Evolutionary conservation across 1,284 basidiomycete genomes (phyloP).

Genomic region (Cutaneotrichosporon spelunceum): DNA sequence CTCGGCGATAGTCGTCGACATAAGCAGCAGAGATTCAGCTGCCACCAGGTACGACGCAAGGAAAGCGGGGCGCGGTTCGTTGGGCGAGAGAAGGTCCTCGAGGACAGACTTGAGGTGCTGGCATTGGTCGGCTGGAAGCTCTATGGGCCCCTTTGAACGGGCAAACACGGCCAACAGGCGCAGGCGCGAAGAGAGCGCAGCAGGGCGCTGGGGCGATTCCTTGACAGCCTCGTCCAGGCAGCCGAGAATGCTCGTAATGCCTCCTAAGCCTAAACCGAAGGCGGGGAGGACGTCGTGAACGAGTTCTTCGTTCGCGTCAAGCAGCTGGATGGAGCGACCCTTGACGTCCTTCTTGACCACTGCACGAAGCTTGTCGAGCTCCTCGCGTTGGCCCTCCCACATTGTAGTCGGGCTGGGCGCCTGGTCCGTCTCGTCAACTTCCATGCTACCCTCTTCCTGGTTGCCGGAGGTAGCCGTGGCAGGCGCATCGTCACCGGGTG

Average conservation of each 20-base stretch:
- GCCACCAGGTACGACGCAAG: conserved; percentile 71
- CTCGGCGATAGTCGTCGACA: conserved; percentile 66
- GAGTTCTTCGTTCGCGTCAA: conserved; percentile 80
- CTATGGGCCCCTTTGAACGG: conserved; percentile 12
- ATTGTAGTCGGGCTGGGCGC: conserved; percentile 16
- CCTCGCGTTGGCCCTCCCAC: conserved; percentile 34
- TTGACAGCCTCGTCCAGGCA: conserved; percentile 23
- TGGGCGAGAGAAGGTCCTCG: conserved; percentile 59
- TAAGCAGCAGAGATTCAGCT: conserved; percentile 72
- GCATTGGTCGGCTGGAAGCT: conserved; percentile 39
- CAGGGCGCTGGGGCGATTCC: conserved; percentile 56
- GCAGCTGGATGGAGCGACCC: conserved; percentile 67
- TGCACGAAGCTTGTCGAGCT: conserved; percentile 66
- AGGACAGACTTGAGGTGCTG: conserved; percentile 61
- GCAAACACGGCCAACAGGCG: conserved; percentile 75
- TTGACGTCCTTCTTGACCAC: conserved; percentile 65
- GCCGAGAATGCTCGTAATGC: conserved; percentile 31
- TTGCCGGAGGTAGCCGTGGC: conserved; percentile 15
- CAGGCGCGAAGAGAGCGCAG: conserved; percentile 69
- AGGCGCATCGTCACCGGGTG: conserved; percentile 1
- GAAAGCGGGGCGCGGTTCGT: conserved; percentile 65
- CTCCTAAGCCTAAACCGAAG: conserved; percentile 58
- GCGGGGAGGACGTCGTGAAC: conserved; percentile 84
- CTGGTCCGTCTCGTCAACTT: conserved; percentile 18
- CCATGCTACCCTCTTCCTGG: conserved; percentile 27